Evolutionary conservation across 2,329 filamentous ascomycete genomes (phyloP).

Genomic region (Arthrinium puccinioides): DNA sequence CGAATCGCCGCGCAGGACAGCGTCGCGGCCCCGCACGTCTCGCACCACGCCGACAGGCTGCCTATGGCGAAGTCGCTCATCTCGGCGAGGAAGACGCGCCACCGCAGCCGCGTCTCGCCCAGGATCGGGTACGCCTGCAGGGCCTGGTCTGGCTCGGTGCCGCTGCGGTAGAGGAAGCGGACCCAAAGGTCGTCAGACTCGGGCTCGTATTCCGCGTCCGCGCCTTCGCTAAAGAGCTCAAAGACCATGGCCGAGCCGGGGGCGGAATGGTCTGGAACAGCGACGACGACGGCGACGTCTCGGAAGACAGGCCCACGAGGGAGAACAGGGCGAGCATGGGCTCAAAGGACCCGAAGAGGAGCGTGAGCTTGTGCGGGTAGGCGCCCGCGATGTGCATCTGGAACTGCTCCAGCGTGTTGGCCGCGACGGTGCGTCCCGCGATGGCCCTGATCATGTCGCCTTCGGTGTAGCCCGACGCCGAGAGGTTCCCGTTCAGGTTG

Average conservation of each 20-base stretch:
- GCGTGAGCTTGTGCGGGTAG: conserved; percentile 36
- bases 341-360: conserved; percentile 47
- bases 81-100: conserved; percentile 26
- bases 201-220: conserved; percentile 17
- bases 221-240: conserved; percentile 48
- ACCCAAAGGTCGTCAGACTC: conserved; percentile 35
- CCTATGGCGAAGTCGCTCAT: conserved; percentile 29
- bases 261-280: conserved; percentile 41
- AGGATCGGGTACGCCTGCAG: conserved; percentile 35
- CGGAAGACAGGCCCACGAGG: conserved; percentile 35
- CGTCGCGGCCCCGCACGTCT: conserved; percentile 27
- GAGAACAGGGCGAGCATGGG: conserved; percentile 50
- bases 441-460: conserved; percentile 39
- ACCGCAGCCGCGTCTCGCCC: conserved; percentile 27
- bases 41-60: conserved; percentile 33
- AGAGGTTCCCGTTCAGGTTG: conserved; percentile 44
- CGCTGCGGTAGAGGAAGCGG: conserved; percentile 50
- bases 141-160: conserved; percentile 26
- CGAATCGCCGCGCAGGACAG: conserved; percentile 28
- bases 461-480: conserved; percentile 41
- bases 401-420: conserved; percentile 35
- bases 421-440: conserved; percentile 44
- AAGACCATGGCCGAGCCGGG: conserved; percentile 72
- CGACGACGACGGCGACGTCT: conserved; percentile 44
- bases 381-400: conserved; percentile 31